These are phyloP conservation scores for Metschnikowia picachoensis DNA, from an alignment of 805 yeast genomes.

Conservation along the genomic window DNA sequence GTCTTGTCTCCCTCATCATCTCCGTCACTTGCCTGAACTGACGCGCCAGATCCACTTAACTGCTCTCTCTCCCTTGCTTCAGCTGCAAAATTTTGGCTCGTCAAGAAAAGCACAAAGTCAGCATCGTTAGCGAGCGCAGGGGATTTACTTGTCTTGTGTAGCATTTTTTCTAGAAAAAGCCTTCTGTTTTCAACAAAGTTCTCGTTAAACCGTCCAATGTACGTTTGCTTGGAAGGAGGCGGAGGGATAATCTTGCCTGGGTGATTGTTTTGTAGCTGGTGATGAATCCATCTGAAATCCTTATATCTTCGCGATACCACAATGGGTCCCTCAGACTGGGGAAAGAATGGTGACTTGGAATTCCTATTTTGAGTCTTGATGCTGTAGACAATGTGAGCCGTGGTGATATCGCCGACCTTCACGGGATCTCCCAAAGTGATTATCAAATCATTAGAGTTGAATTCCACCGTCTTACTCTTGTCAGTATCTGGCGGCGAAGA, in stretches of 20 bases:
- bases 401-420: conserved; percentile 86
- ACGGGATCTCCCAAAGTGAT: conserved; percentile 86
- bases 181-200: conserved; percentile 86
- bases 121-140: conserved; percentile 59
- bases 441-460: conserved; percentile 38
- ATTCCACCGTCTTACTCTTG: background rate
- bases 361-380: conserved; percentile 61
- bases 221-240: conserved; percentile 94
- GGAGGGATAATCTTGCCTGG: conserved; percentile 87
- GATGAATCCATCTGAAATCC: conserved; percentile 93
- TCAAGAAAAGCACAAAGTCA: conserved; percentile 75
- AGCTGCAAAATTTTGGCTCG: conserved; percentile 61
- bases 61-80: conserved; percentile 72
- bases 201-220: conserved; percentile 86
- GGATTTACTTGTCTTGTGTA: conserved; percentile 60
- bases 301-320: conserved; percentile 78
- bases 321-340: conserved; percentile 7
- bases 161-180: conserved; percentile 81
- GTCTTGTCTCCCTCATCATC: conserved; percentile 31
- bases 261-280: conserved; percentile 78
- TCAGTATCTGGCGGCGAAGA: background rate
- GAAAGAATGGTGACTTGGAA: conserved; percentile 24
- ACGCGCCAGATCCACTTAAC: conserved; percentile 51
- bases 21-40: conserved; percentile 35
- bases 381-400: conserved; percentile 83